Evolutionary conservation across 139 green algal species (phyloP).

Genomic region (Chlorella sp.): DNA sequence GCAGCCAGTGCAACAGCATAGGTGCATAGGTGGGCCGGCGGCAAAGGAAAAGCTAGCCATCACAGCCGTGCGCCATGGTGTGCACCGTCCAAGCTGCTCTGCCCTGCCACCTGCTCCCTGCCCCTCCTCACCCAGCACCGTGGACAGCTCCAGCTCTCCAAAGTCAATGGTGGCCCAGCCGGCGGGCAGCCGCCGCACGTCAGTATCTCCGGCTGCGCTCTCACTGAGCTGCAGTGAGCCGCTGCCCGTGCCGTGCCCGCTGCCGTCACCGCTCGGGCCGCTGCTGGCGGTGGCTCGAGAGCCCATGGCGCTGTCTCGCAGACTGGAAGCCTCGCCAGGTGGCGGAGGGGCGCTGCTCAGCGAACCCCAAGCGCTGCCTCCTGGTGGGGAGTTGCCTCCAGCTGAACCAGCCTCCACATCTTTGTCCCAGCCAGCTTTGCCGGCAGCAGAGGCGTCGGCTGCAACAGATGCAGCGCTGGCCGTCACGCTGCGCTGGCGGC

Average conservation of each 20-base stretch:
- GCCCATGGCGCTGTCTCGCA: not conserved
- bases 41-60: too few species aligned
- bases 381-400: not conserved
- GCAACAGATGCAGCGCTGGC: not conserved
- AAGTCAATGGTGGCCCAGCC: constrained; percentile 24
- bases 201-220: not conserved
- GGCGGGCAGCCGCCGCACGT: not conserved
- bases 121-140: not conserved
- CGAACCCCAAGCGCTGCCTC: not conserved
- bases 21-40: too few species aligned
- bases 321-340: not conserved
- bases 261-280: not conserved
- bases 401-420: not conserved
- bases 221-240: not conserved
- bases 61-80: too few species aligned
- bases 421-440: not conserved
- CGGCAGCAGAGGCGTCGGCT: not conserved
- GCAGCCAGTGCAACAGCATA: too few species aligned
- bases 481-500: not conserved
- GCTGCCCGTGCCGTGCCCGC: not conserved
- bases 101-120: too few species aligned
- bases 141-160: constrained; percentile 31
- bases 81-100: too few species aligned
- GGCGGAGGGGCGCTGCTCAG: not conserved
- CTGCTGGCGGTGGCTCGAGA: not conserved